phyloP scores from a whole-genome alignment of 768 basidiomycete species.

The Xerocomellus amylosporus region DNA sequence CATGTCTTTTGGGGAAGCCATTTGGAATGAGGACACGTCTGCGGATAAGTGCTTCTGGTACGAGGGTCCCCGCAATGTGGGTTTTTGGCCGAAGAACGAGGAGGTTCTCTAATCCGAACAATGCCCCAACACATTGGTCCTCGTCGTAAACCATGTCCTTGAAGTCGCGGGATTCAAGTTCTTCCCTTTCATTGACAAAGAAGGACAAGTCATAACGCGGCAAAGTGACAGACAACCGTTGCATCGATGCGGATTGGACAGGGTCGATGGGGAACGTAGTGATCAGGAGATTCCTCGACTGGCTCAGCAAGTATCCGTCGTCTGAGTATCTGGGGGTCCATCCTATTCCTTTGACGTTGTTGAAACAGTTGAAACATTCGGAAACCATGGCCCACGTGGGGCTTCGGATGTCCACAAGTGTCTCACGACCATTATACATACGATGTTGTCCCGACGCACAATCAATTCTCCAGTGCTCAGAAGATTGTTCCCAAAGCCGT shows the following conservation, averaged over 20 bases:
- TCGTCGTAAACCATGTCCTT: constrained; percentile 38
- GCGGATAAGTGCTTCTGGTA: not conserved
- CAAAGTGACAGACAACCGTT: constrained; percentile 23
- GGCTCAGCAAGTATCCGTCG: no score
- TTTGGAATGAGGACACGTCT: not conserved
- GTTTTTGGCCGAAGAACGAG: constrained; percentile 23
- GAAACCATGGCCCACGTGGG: constrained; percentile 19
- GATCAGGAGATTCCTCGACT: constrained; percentile 12
- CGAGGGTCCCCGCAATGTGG: not conserved
- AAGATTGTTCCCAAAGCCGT: constrained; percentile 17
- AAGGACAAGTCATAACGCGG: constrained; percentile 39
- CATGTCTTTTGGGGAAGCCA: not conserved
- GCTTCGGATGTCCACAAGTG: constrained; percentile 22
- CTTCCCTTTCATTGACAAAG: constrained; percentile 22
- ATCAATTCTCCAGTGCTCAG: constrained; percentile 20
- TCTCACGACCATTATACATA: not conserved
- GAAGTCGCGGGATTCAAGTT: constrained; percentile 39
- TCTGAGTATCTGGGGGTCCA: no score
- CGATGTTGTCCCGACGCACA: not conserved
- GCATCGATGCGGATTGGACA: not conserved
- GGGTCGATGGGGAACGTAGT: not conserved
- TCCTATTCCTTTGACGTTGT: no score
- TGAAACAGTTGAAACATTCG: not conserved
- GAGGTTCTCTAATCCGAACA: constrained; percentile 39
- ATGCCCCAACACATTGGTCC: constrained; percentile 37